A percentile compares a stretch with the other conserved stretches of the same genome.
Conservation (phyloP, 1,284 basidiomycete genomes). For the Cryptococcus wingfieldii region DNA sequence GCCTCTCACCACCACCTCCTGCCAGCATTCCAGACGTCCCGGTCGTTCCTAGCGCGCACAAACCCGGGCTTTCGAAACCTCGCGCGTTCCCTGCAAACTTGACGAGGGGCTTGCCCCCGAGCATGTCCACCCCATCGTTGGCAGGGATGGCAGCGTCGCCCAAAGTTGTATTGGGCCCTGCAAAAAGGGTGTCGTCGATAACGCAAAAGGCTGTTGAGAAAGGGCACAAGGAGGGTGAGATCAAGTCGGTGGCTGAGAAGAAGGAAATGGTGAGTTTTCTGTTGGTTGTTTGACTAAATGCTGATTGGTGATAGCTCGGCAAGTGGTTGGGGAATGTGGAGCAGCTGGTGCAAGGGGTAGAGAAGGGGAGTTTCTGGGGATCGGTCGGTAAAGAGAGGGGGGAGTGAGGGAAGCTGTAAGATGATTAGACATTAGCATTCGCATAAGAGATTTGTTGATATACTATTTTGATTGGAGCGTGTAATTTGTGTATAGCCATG, state of each 20-base stretch:
- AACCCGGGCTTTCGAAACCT: background rate
- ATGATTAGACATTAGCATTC: background rate
- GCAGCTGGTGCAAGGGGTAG: slow-evolving; percentile 74
- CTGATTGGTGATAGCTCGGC: slow-evolving; percentile 51
- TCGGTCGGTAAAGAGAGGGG: slow-evolving; percentile 15
- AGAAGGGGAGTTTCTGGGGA: slow-evolving; percentile 78
- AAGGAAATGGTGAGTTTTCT: slow-evolving; percentile 57
- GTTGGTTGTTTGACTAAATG: background rate
- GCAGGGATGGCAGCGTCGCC: slow-evolving; percentile 3
- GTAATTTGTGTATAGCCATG: too few species aligned
- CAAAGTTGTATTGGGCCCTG: slow-evolving; percentile 10
- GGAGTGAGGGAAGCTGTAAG: background rate
- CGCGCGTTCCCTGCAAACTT: slow-evolving; percentile 36
- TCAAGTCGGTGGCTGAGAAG: slow-evolving; percentile 69
- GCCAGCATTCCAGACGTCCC: background rate
- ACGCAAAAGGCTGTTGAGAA: background rate
- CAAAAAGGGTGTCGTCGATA: slow-evolving; percentile 21
- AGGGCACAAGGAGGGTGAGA: slow-evolving; percentile 8
- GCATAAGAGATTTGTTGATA: background rate
- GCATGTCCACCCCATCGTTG: slow-evolving; percentile 20
- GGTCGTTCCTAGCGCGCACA: background rate
- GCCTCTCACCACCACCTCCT: background rate
- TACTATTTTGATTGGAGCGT: background rate
- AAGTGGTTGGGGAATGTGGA: slow-evolving; percentile 83
- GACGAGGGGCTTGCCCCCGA: slow-evolving; percentile 34